A percentile compares a stretch with the other conserved stretches of the same genome.
These are phyloP conservation scores for Aspergillus sp. DNA, from an alignment of 2,329 filamentous ascomycete genomes.

Conservation along the genomic window DNA sequence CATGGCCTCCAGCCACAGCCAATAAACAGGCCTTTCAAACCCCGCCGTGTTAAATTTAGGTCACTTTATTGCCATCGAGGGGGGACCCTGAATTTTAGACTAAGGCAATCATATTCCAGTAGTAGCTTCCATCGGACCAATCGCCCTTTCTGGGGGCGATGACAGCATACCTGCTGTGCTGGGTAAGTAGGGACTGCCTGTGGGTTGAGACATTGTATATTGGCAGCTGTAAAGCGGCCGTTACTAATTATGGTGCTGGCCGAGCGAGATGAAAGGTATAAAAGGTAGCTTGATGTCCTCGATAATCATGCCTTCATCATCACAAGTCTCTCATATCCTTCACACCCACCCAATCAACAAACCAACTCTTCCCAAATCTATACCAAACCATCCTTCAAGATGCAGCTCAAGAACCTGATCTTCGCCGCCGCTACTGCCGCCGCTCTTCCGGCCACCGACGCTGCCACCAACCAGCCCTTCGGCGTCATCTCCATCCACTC, in stretches of 20 bases:
- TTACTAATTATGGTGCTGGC: not conserved
- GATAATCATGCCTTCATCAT: not conserved
- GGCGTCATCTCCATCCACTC: conserved; percentile 54
- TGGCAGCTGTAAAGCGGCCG: not conserved
- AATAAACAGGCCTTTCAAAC: not conserved
- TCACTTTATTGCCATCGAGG: not conserved
- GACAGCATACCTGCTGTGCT: not conserved
- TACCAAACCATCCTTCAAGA: conserved; percentile 17
- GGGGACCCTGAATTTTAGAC: not conserved
- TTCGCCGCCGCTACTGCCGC: conserved; percentile 31
- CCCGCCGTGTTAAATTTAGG: not conserved
- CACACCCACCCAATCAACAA: not conserved
- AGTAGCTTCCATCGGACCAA: not conserved
- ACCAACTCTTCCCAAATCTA: not conserved
- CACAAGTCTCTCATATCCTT: not conserved
- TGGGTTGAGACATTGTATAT: not conserved
- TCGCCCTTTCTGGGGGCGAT: not conserved
- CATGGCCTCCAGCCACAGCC: not conserved
- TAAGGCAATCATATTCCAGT: not conserved
- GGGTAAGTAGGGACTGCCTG: not conserved
- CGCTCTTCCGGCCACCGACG: conserved; percentile 24
- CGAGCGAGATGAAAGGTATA: not conserved
- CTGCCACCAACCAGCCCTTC: conserved; percentile 42
- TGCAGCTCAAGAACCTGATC: conserved; percentile 32
- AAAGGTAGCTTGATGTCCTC: not conserved